Base-by-base conservation (phyloP, 768 basidiomycete genomes). In the Boletus rufocinnamomeus region DNA sequence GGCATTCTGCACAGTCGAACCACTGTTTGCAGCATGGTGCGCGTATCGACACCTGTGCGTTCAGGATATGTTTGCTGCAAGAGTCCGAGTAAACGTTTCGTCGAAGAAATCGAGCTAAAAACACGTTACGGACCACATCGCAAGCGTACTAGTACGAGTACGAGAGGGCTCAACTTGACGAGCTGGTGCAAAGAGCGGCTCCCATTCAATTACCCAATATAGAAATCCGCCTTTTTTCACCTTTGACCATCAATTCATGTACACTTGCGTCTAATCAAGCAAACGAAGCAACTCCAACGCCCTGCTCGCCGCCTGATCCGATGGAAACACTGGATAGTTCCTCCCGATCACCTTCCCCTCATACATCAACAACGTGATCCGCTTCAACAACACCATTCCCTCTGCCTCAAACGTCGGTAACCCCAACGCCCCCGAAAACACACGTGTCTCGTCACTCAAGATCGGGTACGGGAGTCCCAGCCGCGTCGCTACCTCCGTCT, bases 11-110 rank as follows among this genome's bases (percentile, higher is more conserved):
- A 69, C 96, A 98, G 79, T 99, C 97, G 69, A 85, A 98, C 95
- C 96, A 99, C 66, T 87, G 89, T 73, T 92, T 91, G 84, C 97
- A 98, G 76, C 97, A 98, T 4, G 95, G 95, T 6, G 96, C 93
- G 28, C 96, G 89, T 65, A 99, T 92, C 38, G 95, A 83, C 25
- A 97, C 97, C 76, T 98, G 96, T 0, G 92, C 93, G 75, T 99
- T 99, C 50, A 99, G 77, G 60, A 99, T 83, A 70, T 98, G 97
- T 81, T 96, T 96, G 78, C 95, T 97, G 57, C 27, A 52, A 61
- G 35, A 32, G 23, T 28, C 40, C 8, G 16, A 43, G 25, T 57
- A 21, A 62, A 49, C 38, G 19, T 47, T 30, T 34, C 11, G 10
- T 41, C 23, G 21, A 49, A 40, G 8, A 46, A 40, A 28, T 30